These are phyloP conservation scores for Acer campestre DNA, from an alignment of 345 rosid genomes.

Conservation along the genomic window DNA sequence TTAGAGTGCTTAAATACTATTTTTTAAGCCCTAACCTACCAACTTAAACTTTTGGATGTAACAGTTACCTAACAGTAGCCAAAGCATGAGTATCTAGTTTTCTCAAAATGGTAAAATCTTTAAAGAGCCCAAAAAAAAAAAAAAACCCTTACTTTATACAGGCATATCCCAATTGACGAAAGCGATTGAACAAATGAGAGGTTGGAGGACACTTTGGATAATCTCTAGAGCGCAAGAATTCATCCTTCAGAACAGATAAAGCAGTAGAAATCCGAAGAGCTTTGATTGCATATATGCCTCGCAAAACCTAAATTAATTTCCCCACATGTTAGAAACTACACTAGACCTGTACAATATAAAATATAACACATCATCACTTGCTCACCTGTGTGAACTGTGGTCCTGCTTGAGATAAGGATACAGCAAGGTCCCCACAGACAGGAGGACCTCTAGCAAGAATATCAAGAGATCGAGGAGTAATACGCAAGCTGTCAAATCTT, in stretches of 20 bases:
- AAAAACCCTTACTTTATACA: slow-evolving; percentile 70
- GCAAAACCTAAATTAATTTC: slow-evolving; percentile 60
- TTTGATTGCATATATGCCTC: slow-evolving; percentile 82
- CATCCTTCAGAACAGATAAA: slow-evolving; percentile 88
- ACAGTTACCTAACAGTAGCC: not conserved
- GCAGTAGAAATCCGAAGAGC: slow-evolving; percentile 96
- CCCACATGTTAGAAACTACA: slow-evolving; percentile 31
- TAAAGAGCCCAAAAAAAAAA: not conserved
- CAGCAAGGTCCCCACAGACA: slow-evolving; percentile 96
- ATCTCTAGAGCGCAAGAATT: slow-evolving; percentile 96
- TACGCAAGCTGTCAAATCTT: slow-evolving; percentile 96
- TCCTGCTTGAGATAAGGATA: slow-evolving; percentile 91
- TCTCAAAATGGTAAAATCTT: slow-evolving; percentile 4
- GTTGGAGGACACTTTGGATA: slow-evolving; percentile 97
- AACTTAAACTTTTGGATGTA: not conserved
- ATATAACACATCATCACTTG: slow-evolving; percentile 20
- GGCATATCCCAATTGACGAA: slow-evolving; percentile 95
- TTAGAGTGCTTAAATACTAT: not conserved
- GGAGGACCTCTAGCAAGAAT: slow-evolving; percentile 91
- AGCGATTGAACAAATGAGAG: slow-evolving; percentile 87
- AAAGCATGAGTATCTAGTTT: not conserved
- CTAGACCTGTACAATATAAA: not conserved
- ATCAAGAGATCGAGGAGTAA: slow-evolving; percentile 92
- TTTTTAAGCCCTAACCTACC: not conserved
- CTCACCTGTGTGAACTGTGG: slow-evolving; percentile 97